Percentiles rank a stretch among this genome's conserved stretches.
phyloP scores from a whole-genome alignment of 2,329 filamentous ascomycete genomes.

The Gnomoniopsis sp. region DNA sequence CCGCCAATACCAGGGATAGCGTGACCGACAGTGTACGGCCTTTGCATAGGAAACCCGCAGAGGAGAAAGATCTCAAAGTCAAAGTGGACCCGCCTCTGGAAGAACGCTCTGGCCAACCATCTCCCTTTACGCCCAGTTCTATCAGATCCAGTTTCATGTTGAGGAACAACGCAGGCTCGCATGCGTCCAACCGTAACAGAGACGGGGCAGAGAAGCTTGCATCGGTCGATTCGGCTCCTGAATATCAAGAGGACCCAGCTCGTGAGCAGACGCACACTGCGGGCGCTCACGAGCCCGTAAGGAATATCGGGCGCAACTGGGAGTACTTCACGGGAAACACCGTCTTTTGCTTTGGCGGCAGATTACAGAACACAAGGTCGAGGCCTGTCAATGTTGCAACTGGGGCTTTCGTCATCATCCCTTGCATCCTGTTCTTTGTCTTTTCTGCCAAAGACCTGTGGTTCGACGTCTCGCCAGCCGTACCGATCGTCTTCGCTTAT shows the following conservation, averaged over 20 bases:
- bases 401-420: slow-evolving; percentile 73
- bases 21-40: slow-evolving; percentile 77
- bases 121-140: slow-evolving; percentile 68
- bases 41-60: slow-evolving; percentile 50
- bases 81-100: slow-evolving; percentile 57
- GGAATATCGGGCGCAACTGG: slow-evolving; percentile 66
- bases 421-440: slow-evolving; percentile 76
- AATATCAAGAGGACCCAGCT: slow-evolving; percentile 35
- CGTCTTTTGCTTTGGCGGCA: slow-evolving; percentile 79
- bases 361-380: slow-evolving; percentile 83
- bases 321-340: slow-evolving; percentile 95
- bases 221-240: slow-evolving; percentile 74
- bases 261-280: slow-evolving; percentile 23
- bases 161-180: slow-evolving; percentile 47
- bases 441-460: slow-evolving; percentile 85
- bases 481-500: slow-evolving; percentile 88
- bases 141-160: slow-evolving; percentile 72
- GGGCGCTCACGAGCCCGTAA: slow-evolving; percentile 30
- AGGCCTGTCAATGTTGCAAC: slow-evolving; percentile 88
- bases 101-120: slow-evolving; percentile 49
- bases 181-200: slow-evolving; percentile 52
- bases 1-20: slow-evolving; percentile 74
- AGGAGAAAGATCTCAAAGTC: slow-evolving; percentile 45
- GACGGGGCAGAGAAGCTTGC: slow-evolving; percentile 79
- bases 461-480: slow-evolving; percentile 79